Evolutionary conservation across 1,284 basidiomycete genomes (phyloP).

Genomic region (Marasmius fiardii): DNA sequence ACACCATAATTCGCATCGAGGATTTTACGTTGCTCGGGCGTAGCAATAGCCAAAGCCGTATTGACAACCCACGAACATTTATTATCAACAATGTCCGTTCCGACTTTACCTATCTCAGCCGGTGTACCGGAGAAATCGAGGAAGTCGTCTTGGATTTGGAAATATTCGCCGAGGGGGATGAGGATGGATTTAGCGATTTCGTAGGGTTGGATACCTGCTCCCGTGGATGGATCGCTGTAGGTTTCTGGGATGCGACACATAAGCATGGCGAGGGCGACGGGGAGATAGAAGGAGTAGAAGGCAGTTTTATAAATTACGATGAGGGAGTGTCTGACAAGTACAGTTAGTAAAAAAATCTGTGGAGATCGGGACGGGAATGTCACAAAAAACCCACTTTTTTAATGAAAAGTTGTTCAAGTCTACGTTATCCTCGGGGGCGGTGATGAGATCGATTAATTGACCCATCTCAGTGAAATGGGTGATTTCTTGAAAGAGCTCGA

Average conservation of each 20-base stretch:
- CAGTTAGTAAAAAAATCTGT: background rate
- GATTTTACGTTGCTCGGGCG: constrained; percentile 51
- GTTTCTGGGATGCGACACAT: constrained; percentile 68
- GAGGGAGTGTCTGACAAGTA: constrained; percentile 68
- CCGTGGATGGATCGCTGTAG: constrained; percentile 28
- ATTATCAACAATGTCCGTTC: constrained; percentile 98
- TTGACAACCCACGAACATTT: constrained; percentile 99
- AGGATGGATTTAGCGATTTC: constrained; percentile 82
- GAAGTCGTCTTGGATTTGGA: constrained; percentile 98
- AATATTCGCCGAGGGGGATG: constrained; percentile 94
- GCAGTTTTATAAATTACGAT: constrained; percentile 99
- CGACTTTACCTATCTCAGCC: constrained; percentile 94
- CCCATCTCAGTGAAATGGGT: constrained; percentile 96
- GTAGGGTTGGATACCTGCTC: constrained; percentile 54
- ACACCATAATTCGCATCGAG: constrained; percentile 86
- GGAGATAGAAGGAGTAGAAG: constrained; percentile 98
- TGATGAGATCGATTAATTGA: constrained; percentile 94
- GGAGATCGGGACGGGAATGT: constrained; percentile 4
- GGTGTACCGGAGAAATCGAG: constrained; percentile 91
- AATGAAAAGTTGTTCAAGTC: constrained; percentile 87
- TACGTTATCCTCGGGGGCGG: constrained; percentile 87
- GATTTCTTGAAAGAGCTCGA: constrained; percentile 92
- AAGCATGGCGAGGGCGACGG: constrained; percentile 92
- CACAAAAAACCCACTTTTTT: constrained; percentile 55
- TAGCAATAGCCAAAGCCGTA: constrained; percentile 69